phyloP scores from a whole-genome alignment of 352 stramenopile genomes.

The Globisporangium alternatum region DNA sequence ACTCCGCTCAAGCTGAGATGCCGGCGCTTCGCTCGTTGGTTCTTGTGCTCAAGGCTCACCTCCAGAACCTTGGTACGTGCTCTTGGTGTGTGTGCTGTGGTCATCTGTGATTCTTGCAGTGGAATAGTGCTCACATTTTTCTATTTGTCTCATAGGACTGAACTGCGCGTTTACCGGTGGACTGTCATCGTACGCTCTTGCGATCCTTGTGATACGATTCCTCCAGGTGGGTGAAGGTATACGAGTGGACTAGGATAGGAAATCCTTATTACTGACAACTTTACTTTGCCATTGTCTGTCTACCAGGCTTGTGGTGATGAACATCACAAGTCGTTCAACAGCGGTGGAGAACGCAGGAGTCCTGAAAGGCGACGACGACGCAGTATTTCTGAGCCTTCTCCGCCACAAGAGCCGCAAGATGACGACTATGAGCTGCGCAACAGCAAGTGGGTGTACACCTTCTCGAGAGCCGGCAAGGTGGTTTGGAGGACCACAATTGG shows the following conservation, averaged over 20 bases:
- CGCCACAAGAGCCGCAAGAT: not conserved
- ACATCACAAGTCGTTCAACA: constrained; percentile 51
- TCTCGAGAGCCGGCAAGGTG: constrained; percentile 54
- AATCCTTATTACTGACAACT: not conserved
- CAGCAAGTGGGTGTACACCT: constrained; percentile 59
- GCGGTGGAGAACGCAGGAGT: constrained; percentile 9
- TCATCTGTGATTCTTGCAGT: not conserved
- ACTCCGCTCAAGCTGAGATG: constrained; percentile 87
- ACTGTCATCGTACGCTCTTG: constrained; percentile 95
- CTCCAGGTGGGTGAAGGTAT: constrained; percentile 57
- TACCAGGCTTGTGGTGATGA: constrained; percentile 66
- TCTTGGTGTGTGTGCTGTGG: not conserved
- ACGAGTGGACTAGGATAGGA: not conserved
- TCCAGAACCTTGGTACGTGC: constrained; percentile 50
- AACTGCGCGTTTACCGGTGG: constrained; percentile 94
- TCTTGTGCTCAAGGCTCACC: constrained; percentile 91
- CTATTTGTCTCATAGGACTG: constrained; percentile 59
- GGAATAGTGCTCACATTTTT: not conserved
- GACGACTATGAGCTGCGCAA: constrained; percentile 17
- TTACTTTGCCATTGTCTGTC: not conserved
- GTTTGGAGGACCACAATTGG: constrained; percentile 73
- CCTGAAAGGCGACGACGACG: not conserved
- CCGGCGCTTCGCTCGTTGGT: constrained; percentile 93
- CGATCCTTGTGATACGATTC: constrained; percentile 94
- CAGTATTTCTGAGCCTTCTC: not conserved